Conservation (phyloP, 257 asterid genomes). For the Solanum sitiens region DNA sequence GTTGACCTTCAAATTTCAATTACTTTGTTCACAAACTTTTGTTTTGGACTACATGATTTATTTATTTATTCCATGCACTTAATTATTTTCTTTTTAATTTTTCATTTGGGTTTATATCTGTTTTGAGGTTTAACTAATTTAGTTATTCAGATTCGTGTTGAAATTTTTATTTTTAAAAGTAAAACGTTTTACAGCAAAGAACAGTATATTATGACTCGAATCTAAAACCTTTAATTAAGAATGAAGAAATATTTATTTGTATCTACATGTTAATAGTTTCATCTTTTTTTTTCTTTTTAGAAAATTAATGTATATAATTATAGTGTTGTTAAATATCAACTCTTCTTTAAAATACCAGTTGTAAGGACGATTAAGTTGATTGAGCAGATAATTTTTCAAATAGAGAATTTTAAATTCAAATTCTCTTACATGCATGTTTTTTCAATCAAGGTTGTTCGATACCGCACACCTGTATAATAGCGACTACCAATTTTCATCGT, state of each 20-base stretch:
- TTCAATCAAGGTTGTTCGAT: not conserved
- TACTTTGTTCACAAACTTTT: not conserved
- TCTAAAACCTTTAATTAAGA: not conserved
- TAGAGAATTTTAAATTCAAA: fast-evolving
- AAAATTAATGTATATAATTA: not conserved
- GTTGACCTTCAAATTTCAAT: not conserved
- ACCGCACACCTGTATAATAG: not conserved
- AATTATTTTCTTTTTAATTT: not conserved
- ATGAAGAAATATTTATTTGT: not conserved
- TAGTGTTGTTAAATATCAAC: not conserved
- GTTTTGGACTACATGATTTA: not conserved
- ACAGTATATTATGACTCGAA: not conserved
- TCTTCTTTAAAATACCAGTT: not conserved
- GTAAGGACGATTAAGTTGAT: fast-evolving
- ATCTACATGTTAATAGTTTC: too few relatives aligned
- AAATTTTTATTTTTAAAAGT: not conserved
- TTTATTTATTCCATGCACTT: not conserved
- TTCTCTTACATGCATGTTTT: not conserved
- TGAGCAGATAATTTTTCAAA: not conserved
- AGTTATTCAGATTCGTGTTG: not conserved
- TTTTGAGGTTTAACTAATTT: not conserved
- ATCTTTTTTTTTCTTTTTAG: not conserved
- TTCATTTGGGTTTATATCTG: not conserved
- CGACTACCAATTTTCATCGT: fast-evolving
- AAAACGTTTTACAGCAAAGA: not conserved